Evolutionary conservation across 805 yeast species (phyloP).

Genomic region (Candida patagonica): DNA sequence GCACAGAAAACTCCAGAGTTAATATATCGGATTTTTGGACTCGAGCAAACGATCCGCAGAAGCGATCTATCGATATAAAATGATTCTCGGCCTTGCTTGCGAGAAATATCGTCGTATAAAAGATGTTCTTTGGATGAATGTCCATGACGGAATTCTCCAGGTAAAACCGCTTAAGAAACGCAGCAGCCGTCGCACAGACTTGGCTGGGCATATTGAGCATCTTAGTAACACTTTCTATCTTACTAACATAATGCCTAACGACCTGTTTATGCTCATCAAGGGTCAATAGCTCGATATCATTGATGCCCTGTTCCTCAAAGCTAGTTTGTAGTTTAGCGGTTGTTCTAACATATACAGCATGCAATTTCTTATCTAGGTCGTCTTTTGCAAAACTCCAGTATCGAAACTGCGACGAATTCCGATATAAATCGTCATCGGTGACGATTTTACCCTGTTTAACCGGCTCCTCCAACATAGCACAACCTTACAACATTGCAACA

Average conservation of each 20-base stretch:
- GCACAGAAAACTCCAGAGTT: constrained; percentile 67
- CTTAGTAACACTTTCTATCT: constrained; percentile 58
- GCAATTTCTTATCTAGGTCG: constrained; percentile 42
- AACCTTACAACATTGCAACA: too few relatives aligned
- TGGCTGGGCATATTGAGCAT: constrained; percentile 80
- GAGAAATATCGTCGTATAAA: constrained; percentile 73
- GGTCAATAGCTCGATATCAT: constrained; percentile 39
- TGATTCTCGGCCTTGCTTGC: constrained; percentile 92
- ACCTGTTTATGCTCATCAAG: constrained; percentile 63
- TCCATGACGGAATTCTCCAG: constrained; percentile 76
- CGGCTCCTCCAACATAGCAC: too few relatives aligned
- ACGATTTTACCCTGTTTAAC: too few relatives aligned
- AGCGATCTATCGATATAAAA: constrained; percentile 76
- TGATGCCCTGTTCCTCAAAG: constrained; percentile 7
- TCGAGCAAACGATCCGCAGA: constrained; percentile 60
- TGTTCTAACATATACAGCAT: constrained; percentile 50
- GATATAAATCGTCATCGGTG: constrained; percentile 76
- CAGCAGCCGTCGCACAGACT: constrained; percentile 75
- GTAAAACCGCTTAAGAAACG: constrained; percentile 75
- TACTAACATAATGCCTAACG: constrained; percentile 63
- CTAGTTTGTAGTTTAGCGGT: constrained; percentile 24
- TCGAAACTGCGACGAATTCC: constrained; percentile 77
- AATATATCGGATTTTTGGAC: constrained; percentile 57
- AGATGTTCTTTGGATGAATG: constrained; percentile 72
- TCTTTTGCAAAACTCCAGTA: constrained; percentile 74